Evolutionary conservation across 1,284 basidiomycete genomes (phyloP), one percentile per base, ranked within the genome.

Genomic region (Ceratobasidium sp.): DNA sequence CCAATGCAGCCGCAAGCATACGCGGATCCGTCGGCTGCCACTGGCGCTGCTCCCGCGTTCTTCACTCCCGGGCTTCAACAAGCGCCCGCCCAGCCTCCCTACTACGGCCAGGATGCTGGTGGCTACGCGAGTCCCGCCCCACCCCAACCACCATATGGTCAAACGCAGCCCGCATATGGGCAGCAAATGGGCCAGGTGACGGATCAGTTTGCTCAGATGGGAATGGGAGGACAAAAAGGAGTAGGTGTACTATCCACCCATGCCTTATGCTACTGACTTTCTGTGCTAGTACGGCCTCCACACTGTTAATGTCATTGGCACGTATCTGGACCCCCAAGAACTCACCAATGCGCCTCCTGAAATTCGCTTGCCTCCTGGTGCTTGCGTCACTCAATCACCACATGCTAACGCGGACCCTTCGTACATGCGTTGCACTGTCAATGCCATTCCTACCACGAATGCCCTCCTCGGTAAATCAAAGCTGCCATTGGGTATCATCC

Each of bases 361-460:
- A 75, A 94, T 97, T 74, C 86, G 92, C 28, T 85, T 99, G 9
- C 96, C 97, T 0, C 90, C 94, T n/a, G 83, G 84, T 26, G 81
- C 96, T 9, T 90, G 89, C 74, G 86, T 98, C 74, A 92, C 94
- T 9, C 88, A 89, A 43, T 90, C 91, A 23, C 92, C 94, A 0
- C 84, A 86, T 67, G 89, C 92, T 52, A 94, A 96, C 78, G 91
- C 96, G 23, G 92, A 98, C 78, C 86, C 91, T 36, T 96, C 92
- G 16, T 99, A 98, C 82, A 94, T 97, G 83, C 91, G 97, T 59
- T 91, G 86, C 77, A 99, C 97, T 0, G 81, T 99, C 74, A 96
- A 97, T 78, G 90, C 94, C 12, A 88, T 99, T 75, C 97, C 97
- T 1, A 96, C 93, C n/a, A 95, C 95, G n/a, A 89, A 92, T 75